These are phyloP conservation scores for Malus sieversii DNA, from an alignment of 306 rosid species.

Conservation along the genomic window DNA sequence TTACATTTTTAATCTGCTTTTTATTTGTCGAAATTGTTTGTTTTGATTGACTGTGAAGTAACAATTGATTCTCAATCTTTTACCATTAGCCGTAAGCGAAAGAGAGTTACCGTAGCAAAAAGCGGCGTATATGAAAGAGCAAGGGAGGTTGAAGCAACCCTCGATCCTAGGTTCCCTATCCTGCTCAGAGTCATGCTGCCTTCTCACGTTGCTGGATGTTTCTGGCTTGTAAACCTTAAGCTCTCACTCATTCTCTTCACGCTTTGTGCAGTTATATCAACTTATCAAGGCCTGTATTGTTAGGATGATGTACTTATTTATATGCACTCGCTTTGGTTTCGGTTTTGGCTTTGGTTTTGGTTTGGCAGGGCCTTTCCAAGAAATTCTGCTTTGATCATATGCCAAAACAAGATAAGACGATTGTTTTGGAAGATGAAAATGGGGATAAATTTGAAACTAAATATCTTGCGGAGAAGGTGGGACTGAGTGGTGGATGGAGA, in stretches of 20 bases:
- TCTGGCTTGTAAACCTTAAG: conserved; percentile 37
- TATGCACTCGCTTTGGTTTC: neutral
- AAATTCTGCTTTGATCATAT: conserved; percentile 22
- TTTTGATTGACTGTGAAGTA: neutral
- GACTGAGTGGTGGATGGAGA: conserved; percentile 52
- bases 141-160: conserved; percentile 20
- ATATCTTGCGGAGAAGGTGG: conserved; percentile 26
- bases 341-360: neutral
- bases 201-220: conserved; percentile 39
- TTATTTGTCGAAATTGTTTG: neutral
- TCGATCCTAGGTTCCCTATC: conserved; percentile 23
- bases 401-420: conserved; percentile 18
- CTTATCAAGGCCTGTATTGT: neutral
- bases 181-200: conserved; percentile 29
- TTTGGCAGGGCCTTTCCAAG: conserved; percentile 40
- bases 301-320: neutral
- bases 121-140: conserved; percentile 19
- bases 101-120: conserved; percentile 5
- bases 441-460: conserved; percentile 19
- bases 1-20: neutral
- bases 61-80: neutral
- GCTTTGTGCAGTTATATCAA: neutral
- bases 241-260: neutral
- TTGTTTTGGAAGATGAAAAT: conserved; percentile 40
- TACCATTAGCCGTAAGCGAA: neutral